Base-by-base conservation (phyloP, 495 filamentous ascomycete genomes). In the Aspergillus ostianus region DNA sequence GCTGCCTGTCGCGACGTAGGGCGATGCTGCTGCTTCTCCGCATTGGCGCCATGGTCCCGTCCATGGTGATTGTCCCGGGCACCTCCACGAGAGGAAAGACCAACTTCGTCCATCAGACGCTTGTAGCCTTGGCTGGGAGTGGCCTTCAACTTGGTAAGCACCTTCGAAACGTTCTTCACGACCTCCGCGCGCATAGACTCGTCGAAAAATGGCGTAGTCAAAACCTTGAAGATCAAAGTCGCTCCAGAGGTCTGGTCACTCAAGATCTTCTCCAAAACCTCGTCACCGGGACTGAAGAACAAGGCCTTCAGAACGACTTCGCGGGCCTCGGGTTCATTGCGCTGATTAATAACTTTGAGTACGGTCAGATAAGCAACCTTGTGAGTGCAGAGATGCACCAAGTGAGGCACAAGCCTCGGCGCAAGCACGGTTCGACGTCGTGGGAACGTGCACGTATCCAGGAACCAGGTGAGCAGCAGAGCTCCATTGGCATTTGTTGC, bases 281-380 rank as follows among this genome's bases (percentile, higher is more conserved):
- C 86, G 71, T 97, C 92, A 60, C 92, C 89, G 3, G 85, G 86
- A 41, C 91, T 93, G 77, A 97, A 97, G 84, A 98, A 98, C 27
- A 98, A 77, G 23, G 95, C 93, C 70, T 91, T 88, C 51, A 98
- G 82, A 46, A 98, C 90, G 26, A 84, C 89, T 65, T 98, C 93
- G n/a, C 95, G 85, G 5, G 94, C 94, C 54, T 97, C 93, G 2
- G 90, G 81, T 76, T 98, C 94, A 51, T 93, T 91, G 65, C 93
- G 90, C 72, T 98, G 94, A 73, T 98, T 98, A 73, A 98, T 96
- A 36, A 98, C 92, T 79, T 98, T 98, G 53, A 98, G 78, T 19
- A 98, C 94, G 2, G 94, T 98, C 58, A 98, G 81, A 64, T 98
- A 98, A 0, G 94, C 94, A 60, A 98, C 94, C 80, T 98, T 98